Evolutionary conservation across 768 basidiomycete species (phyloP), one percentile per base, ranked within the genome.

Genomic region (Phlegmacium glaucopus): DNA sequence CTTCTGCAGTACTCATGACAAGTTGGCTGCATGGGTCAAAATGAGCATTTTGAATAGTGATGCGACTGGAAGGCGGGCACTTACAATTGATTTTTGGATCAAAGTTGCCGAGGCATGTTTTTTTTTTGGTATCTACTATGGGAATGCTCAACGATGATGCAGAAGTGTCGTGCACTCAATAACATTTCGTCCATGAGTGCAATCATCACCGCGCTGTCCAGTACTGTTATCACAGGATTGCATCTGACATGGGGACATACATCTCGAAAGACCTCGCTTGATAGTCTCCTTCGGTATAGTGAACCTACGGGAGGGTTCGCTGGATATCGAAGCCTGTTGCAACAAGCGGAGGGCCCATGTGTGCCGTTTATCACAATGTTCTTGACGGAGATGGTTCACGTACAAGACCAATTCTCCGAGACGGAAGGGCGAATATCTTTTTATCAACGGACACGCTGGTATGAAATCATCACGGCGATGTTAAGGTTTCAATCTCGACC

Each of bases 101-200:
- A 83, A 78, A 58, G 83, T 87, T 15, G 85, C 87, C 7, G 85
- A 90, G 76, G 87, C 87, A 54, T 56, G 77, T 34, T 2, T 34
- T 10, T n/a, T 34, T 34, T 34, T n/a, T n/a, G n/a, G n/a, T 13
- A 32, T 13, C 13, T 32, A 13, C 30, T 32, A 8, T 8, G 22
- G 5, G 22, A 22, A 22, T 22, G 22, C 3, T 22, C 22, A 22
- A 22, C 22, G 22, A 18, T n/a, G 13, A 49, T 42, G 11, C 57
- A 89, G 86, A 84, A 79, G 75, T 87, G 82, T 63, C 76, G 73
- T 29, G 55, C 63, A 10, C 62, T 86, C 56, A 78, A 80, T 60
- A 88, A 88, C 60, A 81, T 81, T 51, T 74, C 81, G 32, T 81
- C 84, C 0, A 76, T 85, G 78, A 78, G 80, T 54, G 80, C 85